Evolutionary conservation across 1,139 yeast genomes (phyloP), one percentile per base, ranked within the genome.

Genomic region (Candida buenavistaensis): DNA sequence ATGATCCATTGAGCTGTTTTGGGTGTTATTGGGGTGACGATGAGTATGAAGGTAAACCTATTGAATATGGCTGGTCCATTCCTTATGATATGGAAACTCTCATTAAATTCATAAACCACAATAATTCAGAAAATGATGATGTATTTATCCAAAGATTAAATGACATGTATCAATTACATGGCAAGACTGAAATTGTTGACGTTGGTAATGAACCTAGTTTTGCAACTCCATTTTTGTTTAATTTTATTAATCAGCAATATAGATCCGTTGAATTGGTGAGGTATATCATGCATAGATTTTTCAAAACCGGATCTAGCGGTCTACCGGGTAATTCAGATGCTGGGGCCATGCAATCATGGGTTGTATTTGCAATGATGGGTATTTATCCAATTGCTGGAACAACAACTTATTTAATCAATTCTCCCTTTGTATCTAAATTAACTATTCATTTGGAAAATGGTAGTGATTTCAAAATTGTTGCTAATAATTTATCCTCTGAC

Each of bases 31-130:
- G 67, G 68, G 46, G 51, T 2, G 57, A 87, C 49, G 86, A 86
- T 51, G 76, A 85, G 36, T 67, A 69, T 28, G 85, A 80, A 33
- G 85, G 83, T 11, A 76, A 77, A 47, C 77, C 75, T 26, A 84
- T 84, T 28, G 70, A 75, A 35, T 86, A 86, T 53, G 71, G 63
- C 3, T 62, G 65, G 58, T 52, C 64, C 1, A 64, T 64, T 5
- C 64, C 61, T 2, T 59, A 51, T 41, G 72, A 65, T 39, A 51
- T 62, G 10, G 43, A 43, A n/a, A 52, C 62, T 1, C 49, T 65
- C 33, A 45, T 50, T 8, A 36, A 38, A 5, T 49, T 59, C 23
- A 50, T 58, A 23, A 68, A 68, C 2, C 17, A 14, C 12, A 14
- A 24, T 7, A 24, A 24, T 10, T 17, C 14, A 9, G 26, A 14